Evolutionary conservation across 2,329 filamentous ascomycete genomes (phyloP), one percentile per base, ranked within the genome.

Genomic region (Diplodia mutila): DNA sequence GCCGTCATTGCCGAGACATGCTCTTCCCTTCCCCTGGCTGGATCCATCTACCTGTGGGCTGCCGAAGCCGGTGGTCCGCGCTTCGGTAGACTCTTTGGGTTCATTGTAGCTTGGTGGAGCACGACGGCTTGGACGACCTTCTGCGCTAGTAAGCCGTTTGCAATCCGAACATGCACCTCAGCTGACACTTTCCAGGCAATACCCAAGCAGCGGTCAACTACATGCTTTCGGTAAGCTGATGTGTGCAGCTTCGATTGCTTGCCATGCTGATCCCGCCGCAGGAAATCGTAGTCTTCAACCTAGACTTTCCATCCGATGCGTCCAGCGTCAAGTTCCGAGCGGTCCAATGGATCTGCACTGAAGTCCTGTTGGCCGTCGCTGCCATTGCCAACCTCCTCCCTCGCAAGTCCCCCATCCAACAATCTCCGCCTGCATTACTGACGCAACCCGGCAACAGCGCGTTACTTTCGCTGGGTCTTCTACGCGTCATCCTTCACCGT

Each of bases 71-170:
- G 85, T 52, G 86, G 86, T 5, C 84, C 82, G 29, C 80, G 80
- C 25, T 87, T 80, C 70, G 85, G 86, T n/a, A 76, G 86, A 32
- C 77, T 88, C 0, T 81, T 87, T 65, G 86, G 86, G 21, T 87
- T 87, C 73, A 76, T 87, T n/a, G 86, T 87, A n/a, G 86, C 86
- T 0, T 88, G 86, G 86, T 88, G 86, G 86, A 86, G 84, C 71
- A 87, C 85, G 0, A 88, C 86, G 0, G 86, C 86, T 1, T 88
- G 86, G 86, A 88, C 86, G 2, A 88, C 78, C 6, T 80, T 80
- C 34, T 67, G 65, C 27, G 64, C 64, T 12, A 65, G 63, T 65
- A 23, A 54, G 63, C 21, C 27, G 4, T 5, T 14, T 42, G 46
- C 7, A 11, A 0, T 4, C n/a, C 8, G 6, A 32, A 8, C 18